Percentiles rank a stretch among this genome's conserved stretches.
Evolutionary conservation across 108 stramenopile genomes (phyloP).

Genomic region (Epithemia pelagica): DNA sequence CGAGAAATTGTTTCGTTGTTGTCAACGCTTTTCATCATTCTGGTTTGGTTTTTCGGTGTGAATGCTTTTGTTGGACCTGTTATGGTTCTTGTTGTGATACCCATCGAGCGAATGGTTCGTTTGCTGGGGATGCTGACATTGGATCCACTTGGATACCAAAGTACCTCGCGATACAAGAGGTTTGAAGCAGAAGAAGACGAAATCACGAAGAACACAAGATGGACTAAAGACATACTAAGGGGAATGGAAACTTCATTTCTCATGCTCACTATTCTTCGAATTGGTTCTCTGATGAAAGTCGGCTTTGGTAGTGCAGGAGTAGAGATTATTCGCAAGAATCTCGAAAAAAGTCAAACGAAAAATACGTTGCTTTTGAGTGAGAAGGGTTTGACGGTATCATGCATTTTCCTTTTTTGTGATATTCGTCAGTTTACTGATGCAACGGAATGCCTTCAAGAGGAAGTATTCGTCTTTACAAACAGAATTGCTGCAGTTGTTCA

Average conservation of each 20-base stretch:
- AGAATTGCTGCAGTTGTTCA: conserved; percentile 89
- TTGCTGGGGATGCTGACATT: conserved; percentile 67
- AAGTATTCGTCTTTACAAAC: conserved; percentile 94
- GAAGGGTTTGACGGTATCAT: conserved; percentile 69
- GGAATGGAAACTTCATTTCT: conserved; percentile 77
- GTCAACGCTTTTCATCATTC: conserved; percentile 43
- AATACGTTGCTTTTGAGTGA: conserved; percentile 60
- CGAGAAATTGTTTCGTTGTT: conserved; percentile 40
- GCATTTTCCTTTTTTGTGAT: conserved; percentile 93
- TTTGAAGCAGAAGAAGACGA: conserved; percentile 57
- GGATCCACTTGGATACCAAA: conserved; percentile 79
- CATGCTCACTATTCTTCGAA: conserved; percentile 87
- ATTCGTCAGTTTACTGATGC: conserved; percentile 93
- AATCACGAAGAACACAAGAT: conserved; percentile 37
- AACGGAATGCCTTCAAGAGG: conserved; percentile 90
- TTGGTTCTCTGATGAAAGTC: conserved; percentile 90
- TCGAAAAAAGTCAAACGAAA: conserved; percentile 58
- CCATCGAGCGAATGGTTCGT: conserved; percentile 76
- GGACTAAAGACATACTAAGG: conserved; percentile 71
- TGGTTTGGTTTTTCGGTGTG: conserved; percentile 71
- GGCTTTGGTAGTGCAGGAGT: conserved; percentile 95
- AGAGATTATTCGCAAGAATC: conserved; percentile 86
- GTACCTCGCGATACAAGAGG: conserved; percentile 49
- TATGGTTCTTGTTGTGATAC: conserved; percentile 56
- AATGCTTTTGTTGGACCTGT: conserved; percentile 75